A percentile compares a stretch with the other conserved stretches of the same genome.
Conservation (phyloP, 1,284 basidiomycete species). For the Moniliella sp. region DNA sequence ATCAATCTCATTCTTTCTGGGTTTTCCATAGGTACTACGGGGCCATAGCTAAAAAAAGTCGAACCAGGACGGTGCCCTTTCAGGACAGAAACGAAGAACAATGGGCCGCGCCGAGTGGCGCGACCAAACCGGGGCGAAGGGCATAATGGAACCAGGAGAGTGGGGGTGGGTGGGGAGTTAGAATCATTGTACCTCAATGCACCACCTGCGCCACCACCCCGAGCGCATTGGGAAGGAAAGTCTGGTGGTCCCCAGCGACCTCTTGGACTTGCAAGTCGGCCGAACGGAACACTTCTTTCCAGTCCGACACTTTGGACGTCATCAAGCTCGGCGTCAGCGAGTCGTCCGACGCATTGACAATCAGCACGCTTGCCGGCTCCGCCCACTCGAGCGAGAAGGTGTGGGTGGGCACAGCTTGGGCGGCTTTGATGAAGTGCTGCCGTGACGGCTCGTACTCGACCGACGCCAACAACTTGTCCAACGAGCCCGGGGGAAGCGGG, state of each 20-base stretch:
- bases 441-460: not conserved
- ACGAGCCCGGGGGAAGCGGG: not conserved
- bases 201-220: not conserved
- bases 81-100: no score
- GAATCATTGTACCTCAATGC: no score
- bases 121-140: no score
- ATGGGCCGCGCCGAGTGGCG: no score
- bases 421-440: not conserved
- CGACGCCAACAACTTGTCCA: not conserved
- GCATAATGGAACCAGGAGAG: no score
- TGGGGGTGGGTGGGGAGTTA: no score
- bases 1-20: no score
- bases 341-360: not conserved
- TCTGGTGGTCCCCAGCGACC: not conserved
- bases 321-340: not conserved
- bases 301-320: not conserved
- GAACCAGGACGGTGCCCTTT: no score
- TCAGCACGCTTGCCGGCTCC: not conserved
- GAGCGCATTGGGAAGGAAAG: not conserved
- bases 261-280: not conserved
- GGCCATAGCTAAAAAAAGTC: no score
- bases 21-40: no score
- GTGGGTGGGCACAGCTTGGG: not conserved
- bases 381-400: not conserved
- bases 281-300: not conserved